Conservation (phyloP, 768 basidiomycete genomes). For the Tulasnella sp. region DNA sequence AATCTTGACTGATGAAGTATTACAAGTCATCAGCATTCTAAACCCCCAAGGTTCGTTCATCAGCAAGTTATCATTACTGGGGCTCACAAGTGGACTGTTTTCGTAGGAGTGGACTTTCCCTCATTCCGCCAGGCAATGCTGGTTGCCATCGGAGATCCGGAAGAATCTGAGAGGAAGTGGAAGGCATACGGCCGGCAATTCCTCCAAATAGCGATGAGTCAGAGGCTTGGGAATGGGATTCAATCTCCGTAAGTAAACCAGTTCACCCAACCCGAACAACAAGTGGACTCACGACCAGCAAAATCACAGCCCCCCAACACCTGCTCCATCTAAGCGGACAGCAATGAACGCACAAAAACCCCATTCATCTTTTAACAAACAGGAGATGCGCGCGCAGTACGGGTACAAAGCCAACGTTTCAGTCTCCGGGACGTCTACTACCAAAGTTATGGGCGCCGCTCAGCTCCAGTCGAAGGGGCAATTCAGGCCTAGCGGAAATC, state of each 20-base stretch:
- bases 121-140: slow-evolving; percentile 15
- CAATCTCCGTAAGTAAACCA: background rate
- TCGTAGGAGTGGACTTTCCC: background rate
- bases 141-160: slow-evolving; percentile 11
- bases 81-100: background rate
- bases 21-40: slow-evolving; percentile 15
- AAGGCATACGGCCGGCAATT: slow-evolving; percentile 17
- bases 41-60: slow-evolving; percentile 16
- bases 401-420: background rate
- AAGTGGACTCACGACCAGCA: background rate
- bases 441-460: background rate
- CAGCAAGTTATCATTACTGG: background rate
- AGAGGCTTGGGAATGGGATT: background rate
- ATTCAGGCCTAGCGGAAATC: background rate
- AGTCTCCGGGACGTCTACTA: background rate
- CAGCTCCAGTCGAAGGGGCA: background rate
- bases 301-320: background rate
- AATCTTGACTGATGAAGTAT: slow-evolving; percentile 13
- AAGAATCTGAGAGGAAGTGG: slow-evolving; percentile 11
- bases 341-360: background rate
- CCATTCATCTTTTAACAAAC: background rate
- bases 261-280: background rate
- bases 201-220: background rate
- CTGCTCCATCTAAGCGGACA: background rate
- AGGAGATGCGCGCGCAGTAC: background rate